Evolutionary conservation across 306 rosid species (phyloP).

Genomic region (Quercus dentata): DNA sequence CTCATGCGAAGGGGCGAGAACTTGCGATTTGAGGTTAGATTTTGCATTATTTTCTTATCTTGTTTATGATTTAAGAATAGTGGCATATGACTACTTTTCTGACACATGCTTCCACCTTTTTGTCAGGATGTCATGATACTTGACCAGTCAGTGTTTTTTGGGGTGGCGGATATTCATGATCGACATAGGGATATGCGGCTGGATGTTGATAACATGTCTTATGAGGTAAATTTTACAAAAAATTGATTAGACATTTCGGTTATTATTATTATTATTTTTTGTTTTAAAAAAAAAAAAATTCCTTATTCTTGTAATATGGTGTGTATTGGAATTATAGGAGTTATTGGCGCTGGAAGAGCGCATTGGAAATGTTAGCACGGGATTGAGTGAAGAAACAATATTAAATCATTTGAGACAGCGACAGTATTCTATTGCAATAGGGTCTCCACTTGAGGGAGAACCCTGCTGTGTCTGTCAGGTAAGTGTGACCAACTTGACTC

Average conservation of each 20-base stretch:
- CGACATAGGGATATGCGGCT: constrained; percentile 97
- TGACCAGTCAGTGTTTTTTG: constrained; percentile 76
- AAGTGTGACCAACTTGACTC: constrained; percentile 3
- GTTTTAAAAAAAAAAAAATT: background rate
- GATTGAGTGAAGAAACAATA: constrained; percentile 75
- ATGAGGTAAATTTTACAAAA: constrained; percentile 54
- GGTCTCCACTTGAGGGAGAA: constrained; percentile 56
- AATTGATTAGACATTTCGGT: background rate
- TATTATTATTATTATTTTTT: background rate
- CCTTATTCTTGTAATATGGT: background rate
- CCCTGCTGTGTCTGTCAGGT: constrained; percentile 99
- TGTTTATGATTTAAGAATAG: background rate
- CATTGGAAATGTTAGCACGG: constrained; percentile 89
- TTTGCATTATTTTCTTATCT: background rate
- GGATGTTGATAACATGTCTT: constrained; percentile 97
- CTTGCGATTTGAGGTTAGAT: constrained; percentile 85
- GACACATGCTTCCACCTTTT: constrained; percentile 19
- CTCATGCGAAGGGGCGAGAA: constrained; percentile 85
- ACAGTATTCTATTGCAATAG: constrained; percentile 38
- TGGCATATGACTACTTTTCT: background rate
- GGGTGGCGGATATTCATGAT: constrained; percentile 86
- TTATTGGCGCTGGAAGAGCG: constrained; percentile 94
- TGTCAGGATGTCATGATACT: constrained; percentile 92
- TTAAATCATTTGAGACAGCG: constrained; percentile 50
- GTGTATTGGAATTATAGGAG: constrained; percentile 45